phyloP scores from a whole-genome alignment of 108 stramenopile species.

The Skeletonema marinoi region DNA sequence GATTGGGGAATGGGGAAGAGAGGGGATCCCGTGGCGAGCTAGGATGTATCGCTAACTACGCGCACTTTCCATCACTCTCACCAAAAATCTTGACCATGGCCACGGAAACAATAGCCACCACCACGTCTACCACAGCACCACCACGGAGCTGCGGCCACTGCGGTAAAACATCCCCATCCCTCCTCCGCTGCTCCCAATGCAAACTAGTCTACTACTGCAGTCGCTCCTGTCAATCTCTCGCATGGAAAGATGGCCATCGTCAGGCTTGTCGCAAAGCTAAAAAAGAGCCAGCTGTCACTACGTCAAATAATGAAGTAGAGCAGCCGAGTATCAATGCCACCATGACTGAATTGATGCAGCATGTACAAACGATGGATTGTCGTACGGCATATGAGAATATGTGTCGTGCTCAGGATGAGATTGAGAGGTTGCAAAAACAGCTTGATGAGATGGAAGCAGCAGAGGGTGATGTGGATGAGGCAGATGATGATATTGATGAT shows the following conservation, averaged over 20 bases:
- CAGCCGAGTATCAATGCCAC: background rate
- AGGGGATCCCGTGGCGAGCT: background rate
- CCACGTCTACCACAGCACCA: background rate
- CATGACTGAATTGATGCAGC: slow-evolving; percentile 10
- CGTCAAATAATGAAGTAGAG: background rate
- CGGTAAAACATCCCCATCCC: slow-evolving; percentile 28
- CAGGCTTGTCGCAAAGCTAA: slow-evolving; percentile 17
- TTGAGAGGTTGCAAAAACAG: slow-evolving; percentile 5
- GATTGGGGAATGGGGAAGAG: background rate
- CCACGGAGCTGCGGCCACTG: slow-evolving; percentile 26
- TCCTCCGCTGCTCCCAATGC: slow-evolving; percentile 43
- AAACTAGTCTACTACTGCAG: slow-evolving; percentile 40
- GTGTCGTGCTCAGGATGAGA: slow-evolving; percentile 44
- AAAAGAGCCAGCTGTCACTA: background rate
- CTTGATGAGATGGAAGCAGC: background rate
- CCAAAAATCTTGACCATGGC: background rate
- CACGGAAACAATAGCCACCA: background rate
- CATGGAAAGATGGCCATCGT: slow-evolving; percentile 34
- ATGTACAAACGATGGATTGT: slow-evolving; percentile 25
- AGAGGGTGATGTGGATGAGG: background rate
- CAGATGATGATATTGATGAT: background rate
- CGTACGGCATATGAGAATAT: slow-evolving; percentile 36
- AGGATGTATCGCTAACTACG: background rate
- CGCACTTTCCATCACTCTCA: background rate
- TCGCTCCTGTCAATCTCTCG: slow-evolving; percentile 31